Percentiles rank a stretch among this genome's conserved stretches.
Conservation (phyloP, 345 rosid genomes). For the Odontarrhena argentea region DNA sequence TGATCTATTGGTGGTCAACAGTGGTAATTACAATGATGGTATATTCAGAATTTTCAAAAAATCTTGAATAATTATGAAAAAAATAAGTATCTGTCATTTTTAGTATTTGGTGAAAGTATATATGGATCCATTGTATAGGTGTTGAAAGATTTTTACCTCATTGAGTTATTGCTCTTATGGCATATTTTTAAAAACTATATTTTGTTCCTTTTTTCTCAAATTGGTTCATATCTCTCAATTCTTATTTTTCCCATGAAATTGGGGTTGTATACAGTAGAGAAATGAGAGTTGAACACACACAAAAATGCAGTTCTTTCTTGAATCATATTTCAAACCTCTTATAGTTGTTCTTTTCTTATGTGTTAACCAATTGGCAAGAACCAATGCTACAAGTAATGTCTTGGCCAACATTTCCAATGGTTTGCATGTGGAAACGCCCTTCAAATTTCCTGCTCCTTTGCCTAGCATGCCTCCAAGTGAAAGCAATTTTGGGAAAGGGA, state of each 20-base stretch:
- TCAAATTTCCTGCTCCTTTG: conserved; percentile 55
- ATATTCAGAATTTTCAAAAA: neutral
- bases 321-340: conserved; percentile 6
- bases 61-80: neutral
- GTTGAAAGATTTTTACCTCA: neutral
- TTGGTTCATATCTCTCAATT: too few relatives aligned
- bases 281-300: conserved; percentile 1
- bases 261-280: neutral
- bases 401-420: neutral
- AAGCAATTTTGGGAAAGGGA: conserved; percentile 54
- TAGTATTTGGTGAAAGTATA: too few relatives aligned
- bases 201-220: neutral
- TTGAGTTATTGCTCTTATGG: neutral
- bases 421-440: conserved; percentile 49
- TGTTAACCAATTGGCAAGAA: conserved; percentile 4
- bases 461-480: conserved; percentile 54
- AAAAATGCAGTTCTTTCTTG: conserved; percentile 1
- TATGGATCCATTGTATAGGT: conserved; percentile 15
- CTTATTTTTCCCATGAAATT: neutral
- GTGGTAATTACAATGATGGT: conserved; percentile 8
- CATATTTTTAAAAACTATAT: neutral
- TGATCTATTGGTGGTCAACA: neutral
- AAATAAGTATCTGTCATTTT: neutral
- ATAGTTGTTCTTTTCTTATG: neutral
- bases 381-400: neutral